Percentiles rank a stretch among this genome's conserved stretches.
Evolutionary conservation across 2,329 filamentous ascomycete species (phyloP).

Genomic region (Penicillium griseofulvum): DNA sequence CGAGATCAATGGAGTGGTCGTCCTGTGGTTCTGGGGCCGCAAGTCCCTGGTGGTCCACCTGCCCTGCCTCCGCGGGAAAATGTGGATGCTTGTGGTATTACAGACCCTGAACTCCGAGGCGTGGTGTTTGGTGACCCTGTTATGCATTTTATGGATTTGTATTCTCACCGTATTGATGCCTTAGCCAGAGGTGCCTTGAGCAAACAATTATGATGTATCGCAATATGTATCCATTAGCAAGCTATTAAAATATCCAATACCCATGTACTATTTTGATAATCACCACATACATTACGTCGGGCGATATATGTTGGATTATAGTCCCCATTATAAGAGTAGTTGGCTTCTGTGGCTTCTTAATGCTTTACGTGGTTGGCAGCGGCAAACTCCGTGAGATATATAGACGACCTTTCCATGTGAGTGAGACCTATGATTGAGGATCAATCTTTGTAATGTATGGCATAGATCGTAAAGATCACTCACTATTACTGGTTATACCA

Average conservation of each 20-base stretch:
- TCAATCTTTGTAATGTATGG: too few species aligned
- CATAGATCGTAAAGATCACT: too few species aligned
- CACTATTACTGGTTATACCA: background rate
- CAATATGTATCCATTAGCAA: background rate
- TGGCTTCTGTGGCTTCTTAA: too few species aligned
- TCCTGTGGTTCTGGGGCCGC: conserved; percentile 66
- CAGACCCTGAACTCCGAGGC: conserved; percentile 64
- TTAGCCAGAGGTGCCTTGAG: conserved; percentile 68
- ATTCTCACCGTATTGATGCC: conserved; percentile 67
- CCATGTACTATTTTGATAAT: background rate
- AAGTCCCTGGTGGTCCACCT: conserved; percentile 68
- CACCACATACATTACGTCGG: too few species aligned
- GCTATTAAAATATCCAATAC: background rate
- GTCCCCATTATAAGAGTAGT: too few species aligned
- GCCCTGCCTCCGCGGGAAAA: conserved; percentile 47
- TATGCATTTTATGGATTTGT: conserved; percentile 76
- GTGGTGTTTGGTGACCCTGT: conserved; percentile 80
- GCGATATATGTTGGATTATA: too few species aligned
- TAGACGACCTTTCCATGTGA: too few species aligned
- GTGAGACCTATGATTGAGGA: too few species aligned
- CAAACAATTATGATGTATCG: conserved; percentile 21
- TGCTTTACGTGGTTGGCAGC: too few species aligned
- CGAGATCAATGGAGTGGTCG: conserved; percentile 59
- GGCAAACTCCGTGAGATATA: too few species aligned
- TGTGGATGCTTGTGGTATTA: conserved; percentile 66